Evolutionary conservation across 768 basidiomycete genomes (phyloP).

Genomic region (Suillus fuscotomentosus): DNA sequence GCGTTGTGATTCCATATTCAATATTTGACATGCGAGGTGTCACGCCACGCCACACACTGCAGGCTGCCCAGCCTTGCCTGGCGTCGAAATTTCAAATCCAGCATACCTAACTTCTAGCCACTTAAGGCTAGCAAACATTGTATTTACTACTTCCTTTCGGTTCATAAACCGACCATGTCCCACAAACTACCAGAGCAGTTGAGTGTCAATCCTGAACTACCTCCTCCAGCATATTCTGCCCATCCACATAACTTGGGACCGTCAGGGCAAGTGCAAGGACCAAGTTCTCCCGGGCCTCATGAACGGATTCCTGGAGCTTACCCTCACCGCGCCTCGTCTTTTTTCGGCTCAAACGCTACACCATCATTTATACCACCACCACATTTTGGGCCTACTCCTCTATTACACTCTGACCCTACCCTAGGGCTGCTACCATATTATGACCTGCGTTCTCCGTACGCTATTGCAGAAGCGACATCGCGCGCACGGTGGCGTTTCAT

Average conservation of each 20-base stretch:
- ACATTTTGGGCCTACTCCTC: constrained; percentile 40
- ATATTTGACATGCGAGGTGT: too few relatives aligned
- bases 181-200: constrained; percentile 9
- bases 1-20: too few relatives aligned
- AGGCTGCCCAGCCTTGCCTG: background rate
- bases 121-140: background rate
- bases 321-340: constrained; percentile 13
- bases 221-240: constrained; percentile 28
- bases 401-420: constrained; percentile 34
- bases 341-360: constrained; percentile 15
- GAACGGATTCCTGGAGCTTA: constrained; percentile 14
- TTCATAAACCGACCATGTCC: background rate
- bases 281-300: constrained; percentile 10
- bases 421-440: constrained; percentile 39
- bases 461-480: constrained; percentile 33
- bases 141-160: background rate
- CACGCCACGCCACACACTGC: background rate
- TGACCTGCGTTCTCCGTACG: constrained; percentile 41
- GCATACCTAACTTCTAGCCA: background rate
- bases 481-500: constrained; percentile 46
- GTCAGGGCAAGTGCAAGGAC: constrained; percentile 17
- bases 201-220: constrained; percentile 25
- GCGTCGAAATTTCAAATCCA: background rate
- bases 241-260: constrained; percentile 10
- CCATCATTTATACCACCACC: constrained; percentile 18